These are phyloP conservation scores for Eudorina sp. DNA, from an alignment of 139 green algal species.

Conservation along the genomic window DNA sequence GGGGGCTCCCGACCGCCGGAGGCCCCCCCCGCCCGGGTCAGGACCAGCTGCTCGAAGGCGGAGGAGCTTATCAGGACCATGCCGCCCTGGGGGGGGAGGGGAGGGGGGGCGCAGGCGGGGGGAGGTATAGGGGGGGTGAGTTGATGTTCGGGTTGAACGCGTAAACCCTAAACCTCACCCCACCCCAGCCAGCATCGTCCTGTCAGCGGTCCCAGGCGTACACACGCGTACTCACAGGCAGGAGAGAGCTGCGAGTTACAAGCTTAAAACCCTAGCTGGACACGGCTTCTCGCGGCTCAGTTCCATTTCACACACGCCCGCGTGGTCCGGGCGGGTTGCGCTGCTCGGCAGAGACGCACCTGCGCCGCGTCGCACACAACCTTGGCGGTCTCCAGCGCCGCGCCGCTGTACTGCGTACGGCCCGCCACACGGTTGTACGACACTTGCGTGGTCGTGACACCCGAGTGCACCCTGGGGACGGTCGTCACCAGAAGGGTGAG, in stretches of 20 bases:
- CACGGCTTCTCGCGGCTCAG: too few species aligned
- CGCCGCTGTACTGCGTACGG: slow-evolving; percentile 43
- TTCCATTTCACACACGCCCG: too few species aligned
- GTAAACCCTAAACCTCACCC: too few species aligned
- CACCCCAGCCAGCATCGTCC: too few species aligned
- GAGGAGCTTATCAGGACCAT: slow-evolving; percentile 30
- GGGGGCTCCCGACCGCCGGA: not conserved
- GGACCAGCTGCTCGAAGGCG: not conserved
- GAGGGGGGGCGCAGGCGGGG: not conserved
- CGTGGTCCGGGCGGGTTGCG: too few species aligned
- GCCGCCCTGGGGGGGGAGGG: not conserved
- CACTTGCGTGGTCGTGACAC: not conserved
- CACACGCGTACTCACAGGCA: too few species aligned
- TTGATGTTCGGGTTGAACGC: too few species aligned
- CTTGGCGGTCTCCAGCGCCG: slow-evolving; percentile 32
- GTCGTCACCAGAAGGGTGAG: too few species aligned
- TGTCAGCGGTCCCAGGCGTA: too few species aligned
- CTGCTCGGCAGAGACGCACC: too few species aligned
- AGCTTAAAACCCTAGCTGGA: too few species aligned
- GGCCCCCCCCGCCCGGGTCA: not conserved
- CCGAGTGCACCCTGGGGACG: not conserved
- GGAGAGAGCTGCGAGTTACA: too few species aligned
- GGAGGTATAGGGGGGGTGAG: not conserved
- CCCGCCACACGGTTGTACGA: slow-evolving; percentile 43
- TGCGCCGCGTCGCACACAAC: slow-evolving; percentile 25